These are phyloP conservation scores for Aphanocladium album DNA, from an alignment of 2,329 filamentous ascomycete genomes.

Conservation along the genomic window DNA sequence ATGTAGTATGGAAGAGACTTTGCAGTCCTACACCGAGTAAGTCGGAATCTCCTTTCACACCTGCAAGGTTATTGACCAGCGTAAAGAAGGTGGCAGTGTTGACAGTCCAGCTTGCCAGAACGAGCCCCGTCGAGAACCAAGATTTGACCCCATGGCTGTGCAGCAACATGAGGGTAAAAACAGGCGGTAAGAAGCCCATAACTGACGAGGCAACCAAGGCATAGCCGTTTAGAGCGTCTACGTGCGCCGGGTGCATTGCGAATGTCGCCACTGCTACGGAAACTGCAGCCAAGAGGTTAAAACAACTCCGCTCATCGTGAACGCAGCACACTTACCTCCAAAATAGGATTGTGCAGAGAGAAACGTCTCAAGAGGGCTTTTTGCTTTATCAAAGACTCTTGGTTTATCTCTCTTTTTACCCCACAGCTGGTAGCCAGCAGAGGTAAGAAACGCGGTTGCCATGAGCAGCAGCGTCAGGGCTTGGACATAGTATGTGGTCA, in stretches of 20 bases:
- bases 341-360: neutral
- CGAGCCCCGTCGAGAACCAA: neutral
- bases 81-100: neutral
- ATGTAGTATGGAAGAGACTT: conserved; percentile 1
- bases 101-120: neutral
- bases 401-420: neutral
- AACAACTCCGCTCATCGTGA: neutral
- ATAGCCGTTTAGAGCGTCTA: conserved; percentile 1
- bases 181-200: neutral
- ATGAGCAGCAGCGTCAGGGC: neutral
- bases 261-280: conserved; percentile 4
- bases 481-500: conserved; percentile 5
- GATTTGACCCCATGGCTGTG: neutral
- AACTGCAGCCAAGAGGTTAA: neutral
- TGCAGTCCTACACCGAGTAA: neutral
- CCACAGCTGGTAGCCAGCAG: neutral
- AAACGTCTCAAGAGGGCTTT: neutral
- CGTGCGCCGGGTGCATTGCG: neutral
- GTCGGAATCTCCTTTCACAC: neutral
- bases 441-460: neutral
- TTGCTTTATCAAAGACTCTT: neutral
- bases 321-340: neutral
- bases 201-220: neutral
- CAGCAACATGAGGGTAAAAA: neutral
- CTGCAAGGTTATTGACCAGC: neutral